A percentile compares a stretch with the other conserved stretches of the same genome.
phyloP scores from a whole-genome alignment of 2,329 filamentous ascomycete species.

The Sclerotinia subarctica region DNA sequence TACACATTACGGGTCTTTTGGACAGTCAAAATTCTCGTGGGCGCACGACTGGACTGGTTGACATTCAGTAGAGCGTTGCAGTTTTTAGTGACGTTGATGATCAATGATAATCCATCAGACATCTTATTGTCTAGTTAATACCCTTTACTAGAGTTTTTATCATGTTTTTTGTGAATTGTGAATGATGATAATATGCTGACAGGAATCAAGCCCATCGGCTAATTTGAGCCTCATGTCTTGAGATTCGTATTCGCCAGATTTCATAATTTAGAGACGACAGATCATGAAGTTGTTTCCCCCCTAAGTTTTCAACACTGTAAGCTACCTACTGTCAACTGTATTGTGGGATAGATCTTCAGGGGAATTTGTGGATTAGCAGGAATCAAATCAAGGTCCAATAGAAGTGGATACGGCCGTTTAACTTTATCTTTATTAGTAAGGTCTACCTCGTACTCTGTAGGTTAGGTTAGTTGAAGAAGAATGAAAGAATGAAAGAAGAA shows the following conservation, averaged over 20 bases:
- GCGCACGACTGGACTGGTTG: constrained; percentile 15
- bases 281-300: background rate
- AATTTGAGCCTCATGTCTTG: background rate
- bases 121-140: constrained; percentile 16
- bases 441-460: no score
- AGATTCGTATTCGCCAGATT: background rate
- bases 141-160: constrained; percentile 1
- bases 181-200: background rate
- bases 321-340: background rate
- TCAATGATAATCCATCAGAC: constrained; percentile 12
- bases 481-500: background rate
- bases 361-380: background rate
- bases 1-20: constrained; percentile 16
- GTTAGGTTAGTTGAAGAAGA: background rate
- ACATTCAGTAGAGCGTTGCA: constrained; percentile 14
- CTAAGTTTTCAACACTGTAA: background rate
- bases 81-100: constrained; percentile 12
- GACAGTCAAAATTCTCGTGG: constrained; percentile 16
- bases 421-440: background rate
- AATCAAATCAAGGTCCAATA: background rate
- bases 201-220: background rate
- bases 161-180: background rate
- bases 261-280: background rate
- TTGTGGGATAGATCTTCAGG: background rate
- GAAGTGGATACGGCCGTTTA: background rate